Conservation (phyloP, 805 yeast genomes). For the Brettanomyces sp. region DNA sequence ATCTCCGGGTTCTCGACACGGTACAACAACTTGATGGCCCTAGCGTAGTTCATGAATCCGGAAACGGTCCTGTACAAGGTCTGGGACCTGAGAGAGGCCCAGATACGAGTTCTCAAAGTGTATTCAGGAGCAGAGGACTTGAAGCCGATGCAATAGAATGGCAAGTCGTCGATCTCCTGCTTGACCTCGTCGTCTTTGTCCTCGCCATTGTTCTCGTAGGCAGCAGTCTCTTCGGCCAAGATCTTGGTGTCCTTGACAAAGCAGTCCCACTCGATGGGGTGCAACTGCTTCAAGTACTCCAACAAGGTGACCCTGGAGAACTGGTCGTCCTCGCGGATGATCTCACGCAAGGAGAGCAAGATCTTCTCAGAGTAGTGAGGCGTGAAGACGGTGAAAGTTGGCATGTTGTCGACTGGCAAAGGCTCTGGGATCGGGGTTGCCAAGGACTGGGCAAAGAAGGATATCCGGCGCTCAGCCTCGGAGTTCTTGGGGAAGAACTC, state of each 20-base stretch:
- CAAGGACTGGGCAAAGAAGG: slow-evolving; percentile 97
- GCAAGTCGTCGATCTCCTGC: slow-evolving; percentile 81
- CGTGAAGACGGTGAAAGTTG: slow-evolving; percentile 92
- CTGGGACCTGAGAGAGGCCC: slow-evolving; percentile 98
- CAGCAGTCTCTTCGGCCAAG: slow-evolving; percentile 89
- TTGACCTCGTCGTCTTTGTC: slow-evolving; percentile 60
- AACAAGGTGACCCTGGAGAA: slow-evolving; percentile 88
- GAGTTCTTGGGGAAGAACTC: slow-evolving; percentile 96
- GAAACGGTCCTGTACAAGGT: slow-evolving; percentile 94
- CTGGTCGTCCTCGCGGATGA: slow-evolving; percentile 95
- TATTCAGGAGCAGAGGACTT: slow-evolving; percentile 96
- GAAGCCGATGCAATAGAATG: slow-evolving; percentile 94
- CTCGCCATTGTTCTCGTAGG: slow-evolving; percentile 55
- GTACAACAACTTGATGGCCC: slow-evolving; percentile 88
- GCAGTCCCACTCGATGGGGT: slow-evolving; percentile 97
- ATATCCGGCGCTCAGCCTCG: slow-evolving; percentile 98
- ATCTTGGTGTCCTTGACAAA: slow-evolving; percentile 94
- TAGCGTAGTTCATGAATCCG: slow-evolving; percentile 96
- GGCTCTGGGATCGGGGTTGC: slow-evolving; percentile 99
- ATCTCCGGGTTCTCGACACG: slow-evolving; percentile 93
- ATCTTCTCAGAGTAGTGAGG: slow-evolving; percentile 97
- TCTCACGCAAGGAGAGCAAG: slow-evolving; percentile 84
- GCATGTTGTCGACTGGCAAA: slow-evolving; percentile 98
- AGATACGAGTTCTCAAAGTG: slow-evolving; percentile 89
- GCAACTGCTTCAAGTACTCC: slow-evolving; percentile 90